Evolutionary conservation across 1,139 yeast genomes (phyloP).

Genomic region (Geotrichum macrosporum): DNA sequence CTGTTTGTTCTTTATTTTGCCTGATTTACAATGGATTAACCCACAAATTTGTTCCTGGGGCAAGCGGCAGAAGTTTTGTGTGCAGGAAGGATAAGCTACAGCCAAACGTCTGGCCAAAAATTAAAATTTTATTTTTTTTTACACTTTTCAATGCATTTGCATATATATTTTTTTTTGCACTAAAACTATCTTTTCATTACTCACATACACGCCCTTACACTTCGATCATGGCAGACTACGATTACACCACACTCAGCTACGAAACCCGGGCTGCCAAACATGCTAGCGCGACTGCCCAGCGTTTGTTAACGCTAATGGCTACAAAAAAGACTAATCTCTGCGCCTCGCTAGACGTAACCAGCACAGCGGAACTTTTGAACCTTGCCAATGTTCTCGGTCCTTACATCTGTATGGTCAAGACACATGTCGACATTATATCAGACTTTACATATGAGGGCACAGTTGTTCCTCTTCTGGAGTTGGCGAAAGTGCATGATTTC

Average conservation of each 20-base stretch:
- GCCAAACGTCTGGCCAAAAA: no score
- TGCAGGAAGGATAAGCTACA: no score
- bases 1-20: no score
- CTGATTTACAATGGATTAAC: no score
- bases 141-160: no score
- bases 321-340: slow-evolving; percentile 81
- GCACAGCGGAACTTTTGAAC: slow-evolving; percentile 65
- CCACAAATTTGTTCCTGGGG: no score
- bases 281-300: slow-evolving; percentile 71
- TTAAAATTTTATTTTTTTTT: no score
- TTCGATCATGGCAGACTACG: background rate
- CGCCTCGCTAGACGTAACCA: slow-evolving; percentile 90
- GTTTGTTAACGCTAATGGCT: slow-evolving; percentile 71
- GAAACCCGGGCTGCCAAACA: slow-evolving; percentile 66
- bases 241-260: slow-evolving; percentile 43
- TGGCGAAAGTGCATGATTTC: slow-evolving; percentile 74
- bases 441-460: slow-evolving; percentile 84
- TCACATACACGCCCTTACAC: background rate
- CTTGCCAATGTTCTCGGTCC: slow-evolving; percentile 85
- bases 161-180: background rate
- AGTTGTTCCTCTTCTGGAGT: slow-evolving; percentile 61
- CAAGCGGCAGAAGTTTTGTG: no score
- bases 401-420: slow-evolving; percentile 82
- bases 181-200: background rate
- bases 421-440: slow-evolving; percentile 88